Percentiles rank a stretch among this genome's conserved stretches.
Evolutionary conservation across 345 rosid species (phyloP).

Genomic region (Citrus maxima): DNA sequence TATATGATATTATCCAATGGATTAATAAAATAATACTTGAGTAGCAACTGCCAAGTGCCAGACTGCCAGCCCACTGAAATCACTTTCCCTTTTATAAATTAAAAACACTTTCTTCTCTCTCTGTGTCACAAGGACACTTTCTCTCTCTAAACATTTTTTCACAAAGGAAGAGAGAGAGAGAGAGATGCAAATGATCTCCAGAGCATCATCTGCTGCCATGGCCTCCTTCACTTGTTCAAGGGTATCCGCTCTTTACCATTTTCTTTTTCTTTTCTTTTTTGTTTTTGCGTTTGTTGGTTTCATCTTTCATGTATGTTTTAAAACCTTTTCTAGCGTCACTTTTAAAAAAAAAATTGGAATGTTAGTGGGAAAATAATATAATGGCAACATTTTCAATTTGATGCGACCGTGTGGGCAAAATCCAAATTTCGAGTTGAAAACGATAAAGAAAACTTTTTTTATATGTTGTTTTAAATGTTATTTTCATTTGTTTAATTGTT

Average conservation of each 20-base stretch:
- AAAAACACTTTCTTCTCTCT: not conserved
- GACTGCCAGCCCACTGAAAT: not conserved
- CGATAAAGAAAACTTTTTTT: slow-evolving; percentile 1
- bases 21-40: not conserved
- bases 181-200: slow-evolving; percentile 67
- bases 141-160: slow-evolving; percentile 6
- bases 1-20: not conserved
- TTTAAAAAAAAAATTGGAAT: not conserved
- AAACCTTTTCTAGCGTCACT: not conserved
- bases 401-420: slow-evolving; percentile 4
- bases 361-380: not conserved
- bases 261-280: not conserved
- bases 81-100: not conserved
- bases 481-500: not conserved
- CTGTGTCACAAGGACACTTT: not conserved
- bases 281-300: not conserved
- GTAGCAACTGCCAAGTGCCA: not conserved
- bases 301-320: not conserved
- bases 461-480: not conserved
- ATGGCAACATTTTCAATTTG: slow-evolving; percentile 4
- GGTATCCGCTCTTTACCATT: slow-evolving; percentile 30
- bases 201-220: slow-evolving; percentile 71
- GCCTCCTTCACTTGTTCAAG: slow-evolving; percentile 69
- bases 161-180: not conserved
- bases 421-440: not conserved